These are phyloP conservation scores for Pseudoneurospora amorphoporcata DNA, from an alignment of 495 filamentous ascomycete species.

Conservation along the genomic window DNA sequence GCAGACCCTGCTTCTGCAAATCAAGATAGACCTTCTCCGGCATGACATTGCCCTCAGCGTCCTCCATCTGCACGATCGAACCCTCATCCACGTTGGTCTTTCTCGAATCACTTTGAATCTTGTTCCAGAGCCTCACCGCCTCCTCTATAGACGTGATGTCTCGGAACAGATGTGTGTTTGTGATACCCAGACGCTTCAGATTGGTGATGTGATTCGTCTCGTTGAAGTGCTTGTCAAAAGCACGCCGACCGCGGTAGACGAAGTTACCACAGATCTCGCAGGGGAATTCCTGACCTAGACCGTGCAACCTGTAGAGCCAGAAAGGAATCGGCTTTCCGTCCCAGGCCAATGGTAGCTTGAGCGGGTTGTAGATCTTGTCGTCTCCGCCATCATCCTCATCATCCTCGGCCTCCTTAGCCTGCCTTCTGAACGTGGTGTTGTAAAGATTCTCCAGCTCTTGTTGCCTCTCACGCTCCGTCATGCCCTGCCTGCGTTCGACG, in stretches of 20 bases:
- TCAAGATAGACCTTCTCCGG: slow-evolving; percentile 95
- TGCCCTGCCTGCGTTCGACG: slow-evolving; percentile 85
- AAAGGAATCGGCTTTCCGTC: slow-evolving; percentile 98
- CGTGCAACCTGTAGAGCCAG: slow-evolving; percentile 97
- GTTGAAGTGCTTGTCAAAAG: slow-evolving; percentile 97
- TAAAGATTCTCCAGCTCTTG: slow-evolving; percentile 84
- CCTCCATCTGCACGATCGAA: slow-evolving; percentile 95
- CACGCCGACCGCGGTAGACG: slow-evolving; percentile 90
- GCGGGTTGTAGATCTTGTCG: slow-evolving; percentile 88
- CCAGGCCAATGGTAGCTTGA: slow-evolving; percentile 93
- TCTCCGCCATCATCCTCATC: slow-evolving; percentile 50
- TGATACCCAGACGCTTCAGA: slow-evolving; percentile 85
- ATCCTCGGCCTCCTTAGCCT: slow-evolving; percentile 29
- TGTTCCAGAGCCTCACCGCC: slow-evolving; percentile 81
- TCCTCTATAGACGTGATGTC: slow-evolving; percentile 91
- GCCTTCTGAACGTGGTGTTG: slow-evolving; percentile 37
- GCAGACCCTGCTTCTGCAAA: slow-evolving; percentile 59
- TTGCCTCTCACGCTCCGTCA: slow-evolving; percentile 91
- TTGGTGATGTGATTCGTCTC: slow-evolving; percentile 88
- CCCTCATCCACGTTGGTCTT: slow-evolving; percentile 63
- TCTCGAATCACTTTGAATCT: slow-evolving; percentile 79
- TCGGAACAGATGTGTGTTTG: slow-evolving; percentile 81
- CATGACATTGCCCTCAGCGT: slow-evolving; percentile 96
- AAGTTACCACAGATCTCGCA: slow-evolving; percentile 98
- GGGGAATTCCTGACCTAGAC: slow-evolving; percentile 85